Base-by-base conservation (phyloP, 1,139 yeast genomes). In the Taphrina pruni region DNA sequence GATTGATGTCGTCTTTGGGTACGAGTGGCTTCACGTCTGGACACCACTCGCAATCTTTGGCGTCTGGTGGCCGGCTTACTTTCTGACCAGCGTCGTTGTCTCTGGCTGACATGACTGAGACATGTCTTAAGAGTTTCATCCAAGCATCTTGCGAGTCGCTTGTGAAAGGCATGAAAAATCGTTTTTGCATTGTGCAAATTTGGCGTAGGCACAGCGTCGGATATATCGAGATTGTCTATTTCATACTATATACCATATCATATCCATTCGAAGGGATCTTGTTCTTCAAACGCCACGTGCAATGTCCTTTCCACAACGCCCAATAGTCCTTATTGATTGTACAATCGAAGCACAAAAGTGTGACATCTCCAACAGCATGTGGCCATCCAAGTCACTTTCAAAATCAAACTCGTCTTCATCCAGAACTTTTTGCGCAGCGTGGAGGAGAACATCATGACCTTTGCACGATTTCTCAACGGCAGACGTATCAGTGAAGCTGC, bases 31-130 rank as follows among this genome's bases (percentile, higher is more conserved):
- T 14, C 67, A 64, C 38, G 67, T 64, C 0, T 64, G 67, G 67
- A 64, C 67, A 14, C 61, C 67, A n/a, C 36, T 64, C 7, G 67
- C 67, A 8, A 55, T 64, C n/a, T 64, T 56, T 36, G 67, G 67
- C 5, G 61, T 64, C 6, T 64, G 67, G 67, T 64, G 67, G 67
- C 67, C 67, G 9, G 60, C 67, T n/a, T 64, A 41, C 35, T 39
- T 64, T 20, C 55, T 64, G 32, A 55, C 60, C 12, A 64, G 67
- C 46, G 35, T 55, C 36, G 67, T 62, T 11, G 60, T 62, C 14
- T 62, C 52, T 26, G 52, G 60, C 35, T 52, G 21, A 20, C 32
- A 4, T 26, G 32, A 26, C 32, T 26, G 32, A 2, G 32, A 26
- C 32, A 26, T 26, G 32, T 26, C 4, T 26, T 26, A 26, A 2